Evolutionary conservation across 495 filamentous ascomycete species (phyloP).

Genomic region (Trichoderma orchidacearum): DNA sequence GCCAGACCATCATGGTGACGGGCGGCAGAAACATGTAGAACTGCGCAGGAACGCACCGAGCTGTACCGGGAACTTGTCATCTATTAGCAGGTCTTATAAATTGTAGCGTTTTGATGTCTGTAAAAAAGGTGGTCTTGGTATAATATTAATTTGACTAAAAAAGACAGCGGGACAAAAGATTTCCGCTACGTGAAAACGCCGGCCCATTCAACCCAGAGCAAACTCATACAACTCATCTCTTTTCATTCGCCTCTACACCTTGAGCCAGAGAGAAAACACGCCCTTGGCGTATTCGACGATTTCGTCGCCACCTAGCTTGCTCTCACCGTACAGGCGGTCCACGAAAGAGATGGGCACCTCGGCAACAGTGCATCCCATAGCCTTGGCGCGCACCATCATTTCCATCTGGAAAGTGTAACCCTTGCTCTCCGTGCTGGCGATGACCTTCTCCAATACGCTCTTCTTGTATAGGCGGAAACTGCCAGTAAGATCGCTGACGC

Average conservation of each 20-base stretch:
- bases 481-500: constrained; percentile 93
- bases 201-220: not conserved
- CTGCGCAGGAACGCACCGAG: not conserved
- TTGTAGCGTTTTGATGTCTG: not conserved
- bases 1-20: constrained; percentile 74
- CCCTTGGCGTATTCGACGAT: constrained; percentile 98
- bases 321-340: constrained; percentile 88
- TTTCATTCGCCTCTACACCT: constrained; percentile 32
- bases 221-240: not conserved
- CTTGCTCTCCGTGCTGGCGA: constrained; percentile 78
- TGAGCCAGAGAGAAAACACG: constrained; percentile 77
- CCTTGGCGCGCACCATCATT: constrained; percentile 72
- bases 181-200: constrained; percentile 7
- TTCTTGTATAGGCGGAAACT: constrained; percentile 93
- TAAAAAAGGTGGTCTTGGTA: not conserved
- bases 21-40: constrained; percentile 68
- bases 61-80: too few relatives aligned
- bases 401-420: constrained; percentile 99
- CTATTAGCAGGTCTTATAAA: not conserved
- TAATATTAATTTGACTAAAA: constrained; percentile 1
- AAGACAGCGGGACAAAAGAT: not conserved
- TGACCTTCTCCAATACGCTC: constrained; percentile 76
- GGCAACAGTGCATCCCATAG: constrained; percentile 76
- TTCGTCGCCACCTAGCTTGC: constrained; percentile 86
- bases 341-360: constrained; percentile 96